A percentile compares a stretch with the other conserved stretches of the same genome.
phyloP scores from a whole-genome alignment of 352 stramenopile species.

The Pythium biforme region DNA sequence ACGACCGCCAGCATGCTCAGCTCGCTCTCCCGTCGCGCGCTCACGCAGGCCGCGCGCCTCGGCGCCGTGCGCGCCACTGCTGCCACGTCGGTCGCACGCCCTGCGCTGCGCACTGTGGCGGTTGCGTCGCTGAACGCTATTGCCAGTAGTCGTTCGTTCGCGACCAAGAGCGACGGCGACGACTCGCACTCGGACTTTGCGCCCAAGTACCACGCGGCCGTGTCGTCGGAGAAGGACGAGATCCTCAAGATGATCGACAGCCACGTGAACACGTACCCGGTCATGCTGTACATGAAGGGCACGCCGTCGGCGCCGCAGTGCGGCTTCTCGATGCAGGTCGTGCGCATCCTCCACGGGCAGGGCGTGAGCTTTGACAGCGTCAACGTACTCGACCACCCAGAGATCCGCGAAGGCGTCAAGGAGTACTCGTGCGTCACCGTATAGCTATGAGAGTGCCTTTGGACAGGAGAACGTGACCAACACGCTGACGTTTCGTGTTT shows the following conservation, averaged over 20 bases:
- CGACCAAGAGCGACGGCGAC: constrained; percentile 42
- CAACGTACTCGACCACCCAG: constrained; percentile 98
- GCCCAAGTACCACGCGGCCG: constrained; percentile 82
- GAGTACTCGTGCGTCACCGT: constrained; percentile 95
- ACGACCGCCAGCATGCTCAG: constrained; percentile 21
- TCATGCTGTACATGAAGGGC: constrained; percentile 99
- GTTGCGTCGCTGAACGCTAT: too few species aligned
- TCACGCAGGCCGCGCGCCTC: constrained; percentile 9
- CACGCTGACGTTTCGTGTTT: constrained; percentile 9
- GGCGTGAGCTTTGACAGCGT: constrained; percentile 96
- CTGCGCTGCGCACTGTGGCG: constrained; percentile 8
- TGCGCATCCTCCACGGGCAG: constrained; percentile 92
- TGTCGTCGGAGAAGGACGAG: constrained; percentile 85
- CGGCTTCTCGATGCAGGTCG: constrained; percentile 96
- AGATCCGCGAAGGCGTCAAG: constrained; percentile 98
- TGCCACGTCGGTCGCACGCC: too few species aligned
- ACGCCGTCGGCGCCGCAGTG: constrained; percentile 96
- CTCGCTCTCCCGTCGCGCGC: constrained; percentile 22
- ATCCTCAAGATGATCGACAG: constrained; percentile 90
- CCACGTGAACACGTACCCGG: constrained; percentile 88
- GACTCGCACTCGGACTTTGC: constrained; percentile 89
- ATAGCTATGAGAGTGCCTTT: not conserved
- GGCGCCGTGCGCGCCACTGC: constrained; percentile 2
- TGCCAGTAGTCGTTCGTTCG: constrained; percentile 36
- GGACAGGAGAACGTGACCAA: not conserved